phyloP scores from a whole-genome alignment of 805 yeast species.

The Candida xiaguanensis region DNA sequence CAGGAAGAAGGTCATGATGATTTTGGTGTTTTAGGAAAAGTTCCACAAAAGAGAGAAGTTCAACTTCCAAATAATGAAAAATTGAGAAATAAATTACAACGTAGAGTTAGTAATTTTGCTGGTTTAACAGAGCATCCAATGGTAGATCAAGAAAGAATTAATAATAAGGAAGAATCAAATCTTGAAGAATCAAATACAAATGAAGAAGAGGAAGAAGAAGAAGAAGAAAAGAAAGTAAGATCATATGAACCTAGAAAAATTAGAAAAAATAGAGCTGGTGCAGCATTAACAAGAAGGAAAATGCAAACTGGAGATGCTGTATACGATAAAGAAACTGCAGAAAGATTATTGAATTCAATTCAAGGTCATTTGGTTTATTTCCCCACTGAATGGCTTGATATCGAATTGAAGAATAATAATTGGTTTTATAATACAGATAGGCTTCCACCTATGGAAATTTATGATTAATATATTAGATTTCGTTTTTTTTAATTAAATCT shows the following conservation, averaged over 20 bases:
- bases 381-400: constrained; percentile 86
- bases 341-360: constrained; percentile 61
- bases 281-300: constrained; percentile 33
- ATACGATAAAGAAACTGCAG: constrained; percentile 74
- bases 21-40: constrained; percentile 35
- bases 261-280: constrained; percentile 34
- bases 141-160: constrained; percentile 1
- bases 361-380: constrained; percentile 89
- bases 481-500: neutral
- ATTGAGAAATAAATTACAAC: constrained; percentile 7
- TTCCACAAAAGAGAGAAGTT: constrained; percentile 19
- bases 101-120: constrained; percentile 7
- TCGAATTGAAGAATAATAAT: constrained; percentile 85
- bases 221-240: neutral
- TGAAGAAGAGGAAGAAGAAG: neutral
- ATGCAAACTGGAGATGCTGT: constrained; percentile 44
- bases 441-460: constrained; percentile 92
- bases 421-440: constrained; percentile 96
- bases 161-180: neutral
- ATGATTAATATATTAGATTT: constrained; percentile 60
- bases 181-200: constrained; percentile 1
- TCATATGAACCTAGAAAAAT: constrained; percentile 1
- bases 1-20: constrained; percentile 18
- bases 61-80: constrained; percentile 2
- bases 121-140: constrained; percentile 1